Evolutionary conservation across 352 stramenopile genomes (phyloP), one percentile per base, ranked within the genome.

Genomic region (Phytophthora tentaculata): DNA sequence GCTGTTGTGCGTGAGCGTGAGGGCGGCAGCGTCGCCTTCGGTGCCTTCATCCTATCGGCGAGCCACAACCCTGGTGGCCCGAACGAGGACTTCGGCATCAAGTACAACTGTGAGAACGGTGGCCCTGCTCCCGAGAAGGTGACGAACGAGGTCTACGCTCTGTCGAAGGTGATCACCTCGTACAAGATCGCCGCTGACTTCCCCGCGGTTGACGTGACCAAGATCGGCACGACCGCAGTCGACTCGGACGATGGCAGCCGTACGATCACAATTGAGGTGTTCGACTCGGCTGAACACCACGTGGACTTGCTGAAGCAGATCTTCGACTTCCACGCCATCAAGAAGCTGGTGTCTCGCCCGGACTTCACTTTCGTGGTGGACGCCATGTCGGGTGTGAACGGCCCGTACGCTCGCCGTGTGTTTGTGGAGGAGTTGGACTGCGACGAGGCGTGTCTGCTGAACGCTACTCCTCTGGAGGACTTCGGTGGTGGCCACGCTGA

Each of bases 91-190:
- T 99, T 99, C 74, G 98, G 98, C 55, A 98, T 99, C 70, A 99
- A 99, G 78, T 99, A 99, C 89, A 99, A 99, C 83, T 97, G 77
- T 55, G 92, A 97, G 73, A 99, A 99, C 86, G 98, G 98, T 56
- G 97, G 98, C 37, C 97, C 97, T 4, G 97, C 97, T 19, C 93
- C 95, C 7, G 97, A 99, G 81, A 96, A 97, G 68, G 87, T 99
- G 55, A 99, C 98, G 39, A 85, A 99, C 64, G 92, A 90, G 56
- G 99, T 99, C 67, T 99, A 96, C 80, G 79, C 85, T 61, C 93
- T 98, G 68, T 99, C 97, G 19, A 97, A 92, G 68, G 86, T 84
- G n/a, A 98, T 99, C 64, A 86, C 90, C 58, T 88, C 82, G 57
- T 98, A 99, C 88, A 98, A 98, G 75, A 94, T 97, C 24, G 88